These are phyloP conservation scores for Eucalyptus erythrocorys DNA, from an alignment of 345 rosid genomes.

Conservation along the genomic window DNA sequence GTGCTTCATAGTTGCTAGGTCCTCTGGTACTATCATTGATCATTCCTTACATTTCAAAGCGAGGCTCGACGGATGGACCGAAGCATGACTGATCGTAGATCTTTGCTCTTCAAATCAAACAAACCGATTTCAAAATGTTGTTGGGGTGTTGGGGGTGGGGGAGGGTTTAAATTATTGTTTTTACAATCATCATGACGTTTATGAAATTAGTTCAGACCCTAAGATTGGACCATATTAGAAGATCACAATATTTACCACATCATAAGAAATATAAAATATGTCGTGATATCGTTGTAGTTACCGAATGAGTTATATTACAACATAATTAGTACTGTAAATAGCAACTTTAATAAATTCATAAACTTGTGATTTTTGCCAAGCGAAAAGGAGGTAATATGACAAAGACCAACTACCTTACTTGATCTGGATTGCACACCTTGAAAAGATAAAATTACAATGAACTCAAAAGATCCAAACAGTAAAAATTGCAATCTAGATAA, in stretches of 20 bases:
- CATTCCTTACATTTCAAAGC: rapidly evolving
- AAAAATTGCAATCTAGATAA: no score
- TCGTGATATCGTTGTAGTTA: background rate
- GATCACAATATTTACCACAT: background rate
- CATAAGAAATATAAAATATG: background rate
- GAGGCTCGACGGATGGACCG: rapidly evolving
- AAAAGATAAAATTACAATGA: background rate
- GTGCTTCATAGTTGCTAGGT: background rate
- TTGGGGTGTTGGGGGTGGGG: no score
- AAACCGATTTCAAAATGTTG: background rate
- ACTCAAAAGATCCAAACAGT: background rate
- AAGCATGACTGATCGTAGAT: rapidly evolving
- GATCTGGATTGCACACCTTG: background rate
- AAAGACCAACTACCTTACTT: background rate
- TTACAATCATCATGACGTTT: background rate
- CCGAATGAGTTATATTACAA: background rate
- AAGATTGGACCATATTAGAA: background rate
- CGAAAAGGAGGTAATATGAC: background rate
- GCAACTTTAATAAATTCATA: background rate
- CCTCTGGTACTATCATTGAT: background rate
- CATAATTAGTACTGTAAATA: background rate
- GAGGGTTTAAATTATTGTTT: background rate
- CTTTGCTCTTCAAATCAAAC: background rate
- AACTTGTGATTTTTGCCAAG: background rate
- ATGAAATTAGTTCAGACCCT: background rate